phyloP scores from a whole-genome alignment of 1,284 basidiomycete species.

The Vanrija humicola region DNA sequence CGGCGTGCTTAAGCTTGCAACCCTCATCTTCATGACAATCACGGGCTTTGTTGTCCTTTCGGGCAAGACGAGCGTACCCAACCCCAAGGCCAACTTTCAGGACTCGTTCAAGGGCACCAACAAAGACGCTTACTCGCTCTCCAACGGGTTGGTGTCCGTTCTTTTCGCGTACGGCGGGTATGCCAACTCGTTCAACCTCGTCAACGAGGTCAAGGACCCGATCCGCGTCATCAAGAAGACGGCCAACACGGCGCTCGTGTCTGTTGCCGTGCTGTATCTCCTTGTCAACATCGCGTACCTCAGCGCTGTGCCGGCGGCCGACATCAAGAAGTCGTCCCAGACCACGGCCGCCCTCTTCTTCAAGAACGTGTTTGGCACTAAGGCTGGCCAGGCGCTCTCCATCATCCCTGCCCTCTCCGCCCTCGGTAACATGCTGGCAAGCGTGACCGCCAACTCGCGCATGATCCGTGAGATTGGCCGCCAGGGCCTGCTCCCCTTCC shows the following conservation, averaged over 20 bases:
- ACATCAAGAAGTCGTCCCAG: conserved; percentile 35
- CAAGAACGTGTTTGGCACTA: conserved; percentile 43
- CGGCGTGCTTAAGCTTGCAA: conserved; percentile 1
- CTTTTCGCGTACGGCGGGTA: conserved; percentile 46
- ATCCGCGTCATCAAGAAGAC: conserved; percentile 6
- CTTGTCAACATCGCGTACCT: conserved; percentile 45
- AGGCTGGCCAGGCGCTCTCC: conserved; percentile 29
- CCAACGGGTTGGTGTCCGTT: conserved; percentile 34
- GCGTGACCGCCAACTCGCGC: conserved; percentile 51
- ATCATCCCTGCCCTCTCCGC: conserved; percentile 46
- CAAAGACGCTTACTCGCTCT: conserved; percentile 51
- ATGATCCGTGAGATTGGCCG: conserved; percentile 42
- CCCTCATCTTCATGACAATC: conserved; percentile 40
- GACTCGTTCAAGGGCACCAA: conserved; percentile 54
- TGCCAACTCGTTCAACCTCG: conserved; percentile 52
- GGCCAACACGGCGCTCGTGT: conserved; percentile 22
- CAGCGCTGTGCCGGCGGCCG: conserved; percentile 40
- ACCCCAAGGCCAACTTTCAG: conserved; percentile 55
- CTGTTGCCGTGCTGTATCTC: conserved; percentile 37
- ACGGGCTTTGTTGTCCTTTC: conserved; percentile 55
- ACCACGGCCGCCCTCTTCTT: conserved; percentile 47
- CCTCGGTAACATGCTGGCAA: conserved; percentile 33
- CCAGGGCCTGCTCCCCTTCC: conserved; percentile 45
- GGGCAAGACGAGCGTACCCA: conserved; percentile 49
- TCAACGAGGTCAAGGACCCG: conserved; percentile 45